These are phyloP conservation scores for Erythrobasidium hasegawianum DNA, from an alignment of 1,284 basidiomycete genomes.

Conservation along the genomic window DNA sequence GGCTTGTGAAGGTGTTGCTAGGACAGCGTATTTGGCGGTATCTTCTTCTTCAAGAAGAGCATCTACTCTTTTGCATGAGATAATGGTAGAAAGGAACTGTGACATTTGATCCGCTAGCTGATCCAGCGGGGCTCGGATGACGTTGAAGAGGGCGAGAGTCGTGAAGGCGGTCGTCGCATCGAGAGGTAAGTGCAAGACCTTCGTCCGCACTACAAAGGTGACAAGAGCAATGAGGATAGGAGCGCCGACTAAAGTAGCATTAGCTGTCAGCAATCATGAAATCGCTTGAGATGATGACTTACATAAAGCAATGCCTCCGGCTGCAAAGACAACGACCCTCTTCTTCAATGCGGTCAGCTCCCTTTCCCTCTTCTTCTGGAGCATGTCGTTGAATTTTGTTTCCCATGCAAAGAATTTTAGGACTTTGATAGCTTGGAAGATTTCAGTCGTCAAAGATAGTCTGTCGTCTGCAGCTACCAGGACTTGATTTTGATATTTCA, in stretches of 20 bases:
- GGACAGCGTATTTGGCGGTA: constrained; percentile 54
- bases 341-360: constrained; percentile 53
- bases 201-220: constrained; percentile 49
- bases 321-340: constrained; percentile 53
- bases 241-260: constrained; percentile 42
- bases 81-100: constrained; percentile 53
- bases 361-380: constrained; percentile 51
- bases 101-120: constrained; percentile 51
- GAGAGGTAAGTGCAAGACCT: constrained; percentile 49
- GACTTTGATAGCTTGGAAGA: constrained; percentile 55
- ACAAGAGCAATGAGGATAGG: constrained; percentile 39
- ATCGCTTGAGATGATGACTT: constrained; percentile 47
- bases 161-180: constrained; percentile 54
- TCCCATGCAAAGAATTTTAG: constrained; percentile 55
- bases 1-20: constrained; percentile 44
- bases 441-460: constrained; percentile 56
- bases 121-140: constrained; percentile 50
- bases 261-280: too few relatives aligned
- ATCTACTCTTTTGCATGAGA: constrained; percentile 51
- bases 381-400: constrained; percentile 52
- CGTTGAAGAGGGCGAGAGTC: constrained; percentile 56
- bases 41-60: constrained; percentile 56
- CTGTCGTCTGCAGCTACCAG: constrained; percentile 56
- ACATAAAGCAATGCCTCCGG: constrained; percentile 53
- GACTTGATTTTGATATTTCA: constrained; percentile 52